Evolutionary conservation across 208 protist species (phyloP).

Genomic region (Acanthamoeba royreba): DNA sequence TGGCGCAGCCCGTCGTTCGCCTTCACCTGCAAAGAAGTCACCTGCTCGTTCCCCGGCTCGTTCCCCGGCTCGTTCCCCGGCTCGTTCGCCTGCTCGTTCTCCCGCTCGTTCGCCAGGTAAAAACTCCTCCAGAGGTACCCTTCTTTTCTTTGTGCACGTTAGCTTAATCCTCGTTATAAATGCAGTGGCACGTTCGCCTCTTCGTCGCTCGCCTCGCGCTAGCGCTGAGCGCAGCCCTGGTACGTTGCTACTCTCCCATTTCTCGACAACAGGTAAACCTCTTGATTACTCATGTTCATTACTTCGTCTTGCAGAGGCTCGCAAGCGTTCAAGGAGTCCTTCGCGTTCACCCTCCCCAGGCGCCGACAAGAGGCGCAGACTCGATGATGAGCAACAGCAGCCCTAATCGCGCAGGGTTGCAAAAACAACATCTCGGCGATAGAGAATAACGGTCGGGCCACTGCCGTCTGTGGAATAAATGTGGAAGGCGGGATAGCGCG

Average conservation of each 20-base stretch:
- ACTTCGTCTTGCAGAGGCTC: background rate
- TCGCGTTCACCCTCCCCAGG: slow-evolving; percentile 5
- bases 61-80: background rate
- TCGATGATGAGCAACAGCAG: background rate
- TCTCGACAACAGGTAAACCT: background rate
- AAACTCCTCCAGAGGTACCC: background rate
- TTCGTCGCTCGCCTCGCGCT: background rate
- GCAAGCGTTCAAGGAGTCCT: slow-evolving; percentile 38
- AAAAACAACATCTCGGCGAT: background rate
- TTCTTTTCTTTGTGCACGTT: background rate
- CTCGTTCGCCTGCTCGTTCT: background rate
- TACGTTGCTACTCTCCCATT: background rate
- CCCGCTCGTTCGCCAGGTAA: background rate
- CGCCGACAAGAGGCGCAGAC: slow-evolving; percentile 20
- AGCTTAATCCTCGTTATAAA: background rate
- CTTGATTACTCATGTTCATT: background rate
- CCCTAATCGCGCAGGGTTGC: background rate
- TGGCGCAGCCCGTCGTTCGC: background rate
- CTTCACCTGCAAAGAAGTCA: background rate
- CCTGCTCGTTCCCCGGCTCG: background rate
- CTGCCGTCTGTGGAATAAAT: slow-evolving; percentile 17
- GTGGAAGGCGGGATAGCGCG: background rate
- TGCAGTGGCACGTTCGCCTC: background rate
- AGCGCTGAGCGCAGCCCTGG: background rate
- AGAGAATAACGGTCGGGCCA: background rate